Conservation (phyloP, 371 early-diverging fungal genomes). For the Funneliformis caledonium region DNA sequence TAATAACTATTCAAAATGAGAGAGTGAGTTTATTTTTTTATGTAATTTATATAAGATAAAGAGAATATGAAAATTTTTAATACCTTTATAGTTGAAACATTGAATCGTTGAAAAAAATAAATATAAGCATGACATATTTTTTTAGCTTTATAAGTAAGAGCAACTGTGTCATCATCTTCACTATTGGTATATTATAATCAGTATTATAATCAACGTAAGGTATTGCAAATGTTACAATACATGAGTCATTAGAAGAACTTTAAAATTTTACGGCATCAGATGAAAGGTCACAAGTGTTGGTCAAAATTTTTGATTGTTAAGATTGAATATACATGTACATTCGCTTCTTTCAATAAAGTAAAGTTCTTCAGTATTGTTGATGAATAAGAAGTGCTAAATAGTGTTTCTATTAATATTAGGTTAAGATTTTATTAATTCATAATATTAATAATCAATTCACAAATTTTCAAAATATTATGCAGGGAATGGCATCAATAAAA, state of each 20-base stretch:
- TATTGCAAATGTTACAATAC: slow-evolving; percentile 30
- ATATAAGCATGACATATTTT: neutral
- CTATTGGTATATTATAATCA: neutral
- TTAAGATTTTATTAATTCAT: too few species aligned
- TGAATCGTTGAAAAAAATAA: neutral
- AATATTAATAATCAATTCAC: too few species aligned
- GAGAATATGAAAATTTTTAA: neutral
- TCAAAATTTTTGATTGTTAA: slow-evolving; percentile 14
- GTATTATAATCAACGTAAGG: neutral
- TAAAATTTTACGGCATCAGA: neutral
- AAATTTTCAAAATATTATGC: too few species aligned
- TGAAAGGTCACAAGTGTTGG: slow-evolving; percentile 28
- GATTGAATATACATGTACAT: slow-evolving; percentile 10
- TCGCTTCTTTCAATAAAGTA: slow-evolving; percentile 37
- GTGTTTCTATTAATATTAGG: too few species aligned
- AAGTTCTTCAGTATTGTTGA: slow-evolving; percentile 28
- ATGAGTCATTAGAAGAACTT: slow-evolving; percentile 33
- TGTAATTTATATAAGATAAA: neutral
- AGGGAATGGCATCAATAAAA: too few species aligned
- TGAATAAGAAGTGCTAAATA: slow-evolving; percentile 27
- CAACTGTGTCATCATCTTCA: neutral
- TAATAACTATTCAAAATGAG: slow-evolving; percentile 11
- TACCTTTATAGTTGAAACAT: neutral
- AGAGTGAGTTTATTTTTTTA: neutral
- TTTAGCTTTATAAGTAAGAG: neutral